Percentiles rank a stretch among this genome's conserved stretches.
phyloP scores from a whole-genome alignment of 2,329 filamentous ascomycete genomes.

The Colletotrichum tamarilloi region DNA sequence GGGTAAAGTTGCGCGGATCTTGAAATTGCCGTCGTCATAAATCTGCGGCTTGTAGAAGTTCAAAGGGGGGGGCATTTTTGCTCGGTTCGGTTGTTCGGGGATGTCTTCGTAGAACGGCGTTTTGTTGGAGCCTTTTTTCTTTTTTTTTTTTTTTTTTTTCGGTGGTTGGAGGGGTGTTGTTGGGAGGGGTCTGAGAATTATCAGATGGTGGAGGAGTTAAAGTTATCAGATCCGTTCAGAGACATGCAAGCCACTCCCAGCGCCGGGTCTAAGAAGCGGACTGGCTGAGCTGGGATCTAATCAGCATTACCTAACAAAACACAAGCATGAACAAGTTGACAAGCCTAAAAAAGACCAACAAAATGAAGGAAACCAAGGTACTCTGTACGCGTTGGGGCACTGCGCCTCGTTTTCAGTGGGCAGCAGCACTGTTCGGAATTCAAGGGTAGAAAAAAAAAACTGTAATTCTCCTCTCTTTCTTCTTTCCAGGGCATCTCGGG shows the following conservation, averaged over 20 bases:
- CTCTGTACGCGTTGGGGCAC: not conserved
- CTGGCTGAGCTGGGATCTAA: conserved; percentile 2
- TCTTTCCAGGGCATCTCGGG: not conserved
- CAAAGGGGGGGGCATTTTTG: not conserved
- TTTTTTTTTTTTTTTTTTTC: not conserved
- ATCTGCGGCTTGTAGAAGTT: not conserved
- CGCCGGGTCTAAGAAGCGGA: conserved; percentile 9
- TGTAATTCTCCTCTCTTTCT: not conserved
- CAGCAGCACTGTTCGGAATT: not conserved
- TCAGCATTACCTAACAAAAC: conserved; percentile 17
- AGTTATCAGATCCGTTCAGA: conserved; percentile 38
- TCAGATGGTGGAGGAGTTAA: conserved; percentile 37
- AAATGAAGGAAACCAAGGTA: conserved; percentile 1
- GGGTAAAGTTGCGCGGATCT: not conserved
- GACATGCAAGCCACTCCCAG: conserved; percentile 29
- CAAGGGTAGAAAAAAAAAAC: not conserved
- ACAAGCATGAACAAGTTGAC: not conserved
- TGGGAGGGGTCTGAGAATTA: conserved; percentile 15
- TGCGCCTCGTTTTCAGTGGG: conserved; percentile 25
- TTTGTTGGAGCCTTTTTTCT: not conserved
- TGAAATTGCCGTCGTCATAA: too few species aligned
- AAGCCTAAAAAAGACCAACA: not conserved
- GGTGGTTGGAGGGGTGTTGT: not conserved
- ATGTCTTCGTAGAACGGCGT: not conserved
- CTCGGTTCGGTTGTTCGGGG: not conserved